Percentiles rank a stretch among this genome's conserved stretches.
These are phyloP conservation scores for Lactifluus piperatus DNA, from an alignment of 768 basidiomycete genomes.

Conservation along the genomic window DNA sequence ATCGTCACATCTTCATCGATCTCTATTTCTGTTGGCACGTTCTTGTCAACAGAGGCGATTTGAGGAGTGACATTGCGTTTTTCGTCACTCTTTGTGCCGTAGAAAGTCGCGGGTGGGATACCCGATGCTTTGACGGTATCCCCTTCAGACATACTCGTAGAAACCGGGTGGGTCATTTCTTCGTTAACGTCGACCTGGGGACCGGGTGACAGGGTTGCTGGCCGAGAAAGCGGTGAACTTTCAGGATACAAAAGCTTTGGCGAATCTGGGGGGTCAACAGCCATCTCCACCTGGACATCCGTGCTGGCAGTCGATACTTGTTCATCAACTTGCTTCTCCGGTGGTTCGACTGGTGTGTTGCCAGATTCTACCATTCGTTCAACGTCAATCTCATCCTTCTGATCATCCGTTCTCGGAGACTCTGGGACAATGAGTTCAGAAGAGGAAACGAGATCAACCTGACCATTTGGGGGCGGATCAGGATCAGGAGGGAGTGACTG, in stretches of 20 bases:
- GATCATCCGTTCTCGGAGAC: conserved; percentile 10
- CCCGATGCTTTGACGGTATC: neutral
- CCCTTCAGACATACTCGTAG: neutral
- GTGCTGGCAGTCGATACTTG: neutral
- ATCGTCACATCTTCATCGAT: neutral
- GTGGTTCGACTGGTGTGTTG: neutral
- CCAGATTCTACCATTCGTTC: conserved; percentile 15
- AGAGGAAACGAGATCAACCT: neutral
- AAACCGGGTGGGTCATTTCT: neutral
- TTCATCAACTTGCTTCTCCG: neutral
- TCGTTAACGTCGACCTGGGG: neutral
- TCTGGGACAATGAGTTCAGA: conserved; percentile 4
- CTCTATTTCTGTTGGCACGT: conserved; percentile 3
- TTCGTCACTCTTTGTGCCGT: neutral
- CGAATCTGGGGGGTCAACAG: neutral
- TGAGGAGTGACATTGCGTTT: neutral
- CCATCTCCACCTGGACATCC: neutral
- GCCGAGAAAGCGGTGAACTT: neutral
- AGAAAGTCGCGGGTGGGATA: conserved; percentile 7
- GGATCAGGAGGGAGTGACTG: conserved; percentile 1
- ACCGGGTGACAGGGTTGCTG: neutral
- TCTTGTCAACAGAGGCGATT: neutral
- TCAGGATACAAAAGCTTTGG: conserved; percentile 5
- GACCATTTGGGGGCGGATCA: conserved; percentile 1
- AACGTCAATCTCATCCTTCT: conserved; percentile 14